A percentile compares a stretch with the other conserved stretches of the same genome.
phyloP scores from a whole-genome alignment of 306 rosid species.

The Vigna unguiculata region DNA sequence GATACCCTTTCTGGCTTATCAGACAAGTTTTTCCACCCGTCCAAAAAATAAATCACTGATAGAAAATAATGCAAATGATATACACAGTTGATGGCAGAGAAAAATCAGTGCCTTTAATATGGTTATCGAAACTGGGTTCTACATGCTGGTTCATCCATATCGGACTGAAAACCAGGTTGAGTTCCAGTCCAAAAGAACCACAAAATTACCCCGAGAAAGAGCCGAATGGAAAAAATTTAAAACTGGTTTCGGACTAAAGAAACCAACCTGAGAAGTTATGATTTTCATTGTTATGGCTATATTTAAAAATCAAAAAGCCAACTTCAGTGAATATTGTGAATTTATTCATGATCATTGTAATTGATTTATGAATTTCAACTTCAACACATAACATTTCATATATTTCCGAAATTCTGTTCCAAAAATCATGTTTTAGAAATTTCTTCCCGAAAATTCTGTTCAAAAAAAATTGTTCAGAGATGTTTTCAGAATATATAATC shows the following conservation, averaged over 20 bases:
- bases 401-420: no score
- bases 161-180: neutral
- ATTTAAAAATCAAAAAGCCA: neutral
- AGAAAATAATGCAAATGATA: neutral
- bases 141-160: neutral
- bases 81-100: neutral
- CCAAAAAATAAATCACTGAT: neutral
- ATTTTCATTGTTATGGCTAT: neutral
- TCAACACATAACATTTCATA: no score
- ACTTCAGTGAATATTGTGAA: neutral
- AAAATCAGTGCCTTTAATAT: neutral
- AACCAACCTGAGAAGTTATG: neutral
- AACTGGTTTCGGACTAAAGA: neutral
- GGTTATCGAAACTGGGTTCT: neutral
- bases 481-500: no score
- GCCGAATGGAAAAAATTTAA: neutral
- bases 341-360: neutral
- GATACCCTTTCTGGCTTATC: neutral
- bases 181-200: neutral
- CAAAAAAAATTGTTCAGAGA: no score
- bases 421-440: no score
- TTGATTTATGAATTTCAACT: neutral
- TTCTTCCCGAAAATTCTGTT: no score
- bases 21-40: neutral
- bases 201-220: neutral